phyloP scores from a whole-genome alignment of 768 basidiomycete genomes.

The Phlebiopsis gigantea region DNA sequence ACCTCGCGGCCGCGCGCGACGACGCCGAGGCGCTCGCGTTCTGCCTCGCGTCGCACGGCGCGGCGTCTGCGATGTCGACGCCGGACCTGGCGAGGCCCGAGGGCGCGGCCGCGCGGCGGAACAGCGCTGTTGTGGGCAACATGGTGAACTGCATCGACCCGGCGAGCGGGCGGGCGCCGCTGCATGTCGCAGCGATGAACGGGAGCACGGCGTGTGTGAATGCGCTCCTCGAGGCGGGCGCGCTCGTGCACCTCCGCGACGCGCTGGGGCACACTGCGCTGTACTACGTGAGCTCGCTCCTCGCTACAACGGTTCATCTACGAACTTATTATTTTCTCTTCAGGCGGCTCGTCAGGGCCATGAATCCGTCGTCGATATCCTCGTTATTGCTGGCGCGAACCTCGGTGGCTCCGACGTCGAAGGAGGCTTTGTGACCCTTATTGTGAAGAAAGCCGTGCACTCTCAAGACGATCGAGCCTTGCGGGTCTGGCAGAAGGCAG shows the following conservation, averaged over 20 bases:
- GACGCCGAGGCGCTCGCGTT: constrained; percentile 58
- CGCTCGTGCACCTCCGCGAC: constrained; percentile 80
- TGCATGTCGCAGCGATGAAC: constrained; percentile 75
- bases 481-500: constrained; percentile 54
- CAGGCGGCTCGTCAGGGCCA: constrained; percentile 77
- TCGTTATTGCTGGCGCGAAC: constrained; percentile 70
- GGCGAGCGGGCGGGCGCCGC: constrained; percentile 66
- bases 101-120: constrained; percentile 8
- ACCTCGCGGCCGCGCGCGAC: constrained; percentile 70
- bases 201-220: constrained; percentile 42
- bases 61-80: constrained; percentile 16
- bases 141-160: constrained; percentile 69
- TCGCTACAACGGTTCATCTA: not conserved
- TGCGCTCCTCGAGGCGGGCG: constrained; percentile 63
- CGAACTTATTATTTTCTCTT: too few relatives aligned
- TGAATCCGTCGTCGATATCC: constrained; percentile 50
- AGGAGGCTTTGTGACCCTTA: constrained; percentile 50
- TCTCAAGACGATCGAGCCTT: constrained; percentile 39
- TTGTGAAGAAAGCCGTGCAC: constrained; percentile 32
- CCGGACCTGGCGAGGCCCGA: constrained; percentile 5
- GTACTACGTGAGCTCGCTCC: constrained; percentile 57
- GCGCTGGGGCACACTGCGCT: constrained; percentile 75
- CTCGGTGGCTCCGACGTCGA: constrained; percentile 62
- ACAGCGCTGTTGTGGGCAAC: constrained; percentile 51
- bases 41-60: constrained; percentile 39